phyloP scores from a whole-genome alignment of 352 stramenopile genomes.

The Phytophthora tentaculata region DNA sequence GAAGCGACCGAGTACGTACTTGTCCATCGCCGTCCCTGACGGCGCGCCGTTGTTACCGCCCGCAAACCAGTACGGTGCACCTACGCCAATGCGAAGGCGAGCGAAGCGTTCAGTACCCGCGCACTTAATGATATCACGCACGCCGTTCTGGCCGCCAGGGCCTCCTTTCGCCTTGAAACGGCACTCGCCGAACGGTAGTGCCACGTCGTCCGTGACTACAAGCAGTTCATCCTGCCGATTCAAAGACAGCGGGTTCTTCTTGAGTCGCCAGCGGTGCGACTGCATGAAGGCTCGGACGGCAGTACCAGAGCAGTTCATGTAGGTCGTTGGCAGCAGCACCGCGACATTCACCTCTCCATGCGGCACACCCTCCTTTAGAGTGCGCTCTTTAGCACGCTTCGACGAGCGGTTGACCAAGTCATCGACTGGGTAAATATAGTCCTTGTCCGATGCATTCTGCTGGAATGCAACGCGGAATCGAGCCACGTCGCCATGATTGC shows the following conservation, averaged over 20 bases:
- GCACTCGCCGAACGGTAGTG: conserved; percentile 81
- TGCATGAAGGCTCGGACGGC: conserved; percentile 84
- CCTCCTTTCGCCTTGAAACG: conserved; percentile 85
- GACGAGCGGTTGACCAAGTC: conserved; percentile 85
- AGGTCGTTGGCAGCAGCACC: conserved; percentile 77
- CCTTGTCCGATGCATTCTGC: conserved; percentile 48
- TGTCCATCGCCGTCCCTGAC: conserved; percentile 83
- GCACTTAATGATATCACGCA: conserved; percentile 88
- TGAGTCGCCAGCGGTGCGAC: conserved; percentile 79
- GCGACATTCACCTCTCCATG: conserved; percentile 80
- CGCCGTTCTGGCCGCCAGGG: conserved; percentile 80
- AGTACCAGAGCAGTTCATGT: conserved; percentile 87
- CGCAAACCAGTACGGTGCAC: conserved; percentile 80
- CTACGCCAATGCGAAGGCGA: conserved; percentile 82
- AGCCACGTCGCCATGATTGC: conserved; percentile 70
- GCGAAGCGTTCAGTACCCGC: conserved; percentile 82
- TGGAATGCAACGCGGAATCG: conserved; percentile 69
- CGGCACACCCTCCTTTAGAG: conserved; percentile 72
- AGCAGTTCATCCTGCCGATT: conserved; percentile 88
- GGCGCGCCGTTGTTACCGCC: conserved; percentile 69
- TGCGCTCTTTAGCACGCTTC: conserved; percentile 77
- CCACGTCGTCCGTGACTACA: conserved; percentile 82
- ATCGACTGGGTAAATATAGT: conserved; percentile 54
- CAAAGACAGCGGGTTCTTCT: conserved; percentile 81
- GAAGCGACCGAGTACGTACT: conserved; percentile 82